Evolutionary conservation across 2,329 filamentous ascomycete genomes (phyloP).

Genomic region (Myriosclerotinia curreyana): DNA sequence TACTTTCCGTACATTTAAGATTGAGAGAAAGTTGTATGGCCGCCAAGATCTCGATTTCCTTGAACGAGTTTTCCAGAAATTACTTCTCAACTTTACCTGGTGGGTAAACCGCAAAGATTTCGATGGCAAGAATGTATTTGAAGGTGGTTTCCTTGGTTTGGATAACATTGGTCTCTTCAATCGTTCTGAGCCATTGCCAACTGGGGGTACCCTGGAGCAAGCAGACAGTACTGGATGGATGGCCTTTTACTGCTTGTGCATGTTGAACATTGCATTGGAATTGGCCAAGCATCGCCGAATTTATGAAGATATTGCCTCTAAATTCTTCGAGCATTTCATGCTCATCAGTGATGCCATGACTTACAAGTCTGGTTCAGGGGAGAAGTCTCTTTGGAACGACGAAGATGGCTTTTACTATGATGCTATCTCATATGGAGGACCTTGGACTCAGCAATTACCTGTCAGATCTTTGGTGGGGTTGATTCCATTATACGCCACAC

Average conservation of each 20-base stretch:
- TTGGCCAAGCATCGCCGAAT: conserved; percentile 91
- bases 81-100: conserved; percentile 97
- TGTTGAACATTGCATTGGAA: conserved; percentile 95
- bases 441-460: conserved; percentile 88
- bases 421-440: conserved; percentile 92
- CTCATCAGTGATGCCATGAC: conserved; percentile 98
- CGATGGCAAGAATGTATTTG: conserved; percentile 95
- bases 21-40: conserved; percentile 95
- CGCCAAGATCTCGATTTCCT: conserved; percentile 93
- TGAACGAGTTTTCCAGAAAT: conserved; percentile 93
- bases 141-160: conserved; percentile 89
- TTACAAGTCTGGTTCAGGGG: conserved; percentile 67
- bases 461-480: conserved; percentile 89
- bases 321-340: conserved; percentile 98
- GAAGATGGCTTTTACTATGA: conserved; percentile 98
- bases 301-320: conserved; percentile 95
- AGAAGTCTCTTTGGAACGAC: conserved; percentile 92
- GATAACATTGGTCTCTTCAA: conserved; percentile 99
- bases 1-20: conserved; percentile 94
- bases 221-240: conserved; percentile 99
- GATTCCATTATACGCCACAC: conserved; percentile 87
- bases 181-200: conserved; percentile 89
- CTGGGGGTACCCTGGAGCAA: conserved; percentile 89
- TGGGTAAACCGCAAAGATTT: conserved; percentile 97
- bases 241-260: conserved; percentile 94